phyloP scores from a whole-genome alignment of 495 filamentous ascomycete genomes.

The Neurospora sp. region DNA sequence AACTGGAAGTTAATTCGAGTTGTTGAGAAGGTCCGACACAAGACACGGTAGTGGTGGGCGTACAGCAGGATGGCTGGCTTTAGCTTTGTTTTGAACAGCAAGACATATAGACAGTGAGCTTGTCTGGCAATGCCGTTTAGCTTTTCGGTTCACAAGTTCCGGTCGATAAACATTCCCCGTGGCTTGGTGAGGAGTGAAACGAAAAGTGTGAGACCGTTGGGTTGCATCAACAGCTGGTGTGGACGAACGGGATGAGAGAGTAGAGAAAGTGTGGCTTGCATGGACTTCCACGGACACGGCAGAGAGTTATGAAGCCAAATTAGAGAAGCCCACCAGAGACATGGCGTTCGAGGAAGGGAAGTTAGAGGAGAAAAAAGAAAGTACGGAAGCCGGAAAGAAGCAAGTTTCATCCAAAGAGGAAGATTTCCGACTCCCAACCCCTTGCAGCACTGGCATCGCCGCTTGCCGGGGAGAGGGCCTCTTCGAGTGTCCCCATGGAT shows the following conservation, averaged over 20 bases:
- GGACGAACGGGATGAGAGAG: background rate
- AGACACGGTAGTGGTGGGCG: background rate
- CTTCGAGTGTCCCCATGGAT: background rate
- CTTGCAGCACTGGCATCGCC: background rate
- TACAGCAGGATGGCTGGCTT: background rate
- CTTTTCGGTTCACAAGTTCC: background rate
- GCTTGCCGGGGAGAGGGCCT: background rate
- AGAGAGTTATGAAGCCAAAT: background rate
- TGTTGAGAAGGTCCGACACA: background rate
- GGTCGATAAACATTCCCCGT: background rate
- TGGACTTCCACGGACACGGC: background rate
- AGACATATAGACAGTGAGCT: background rate
- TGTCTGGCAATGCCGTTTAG: background rate
- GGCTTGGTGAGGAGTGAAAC: background rate
- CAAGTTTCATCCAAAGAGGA: background rate
- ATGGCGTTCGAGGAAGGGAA: background rate
- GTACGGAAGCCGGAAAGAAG: background rate
- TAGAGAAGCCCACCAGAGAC: background rate
- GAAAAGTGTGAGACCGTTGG: background rate
- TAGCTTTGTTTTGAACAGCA: background rate
- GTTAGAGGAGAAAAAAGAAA: background rate
- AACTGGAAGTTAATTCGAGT: background rate
- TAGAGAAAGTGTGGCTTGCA: conserved; percentile 1
- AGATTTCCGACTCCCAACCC: background rate
- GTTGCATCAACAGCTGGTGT: background rate